phyloP scores from a whole-genome alignment of 495 filamentous ascomycete species.

The Penicillium canariense region DNA sequence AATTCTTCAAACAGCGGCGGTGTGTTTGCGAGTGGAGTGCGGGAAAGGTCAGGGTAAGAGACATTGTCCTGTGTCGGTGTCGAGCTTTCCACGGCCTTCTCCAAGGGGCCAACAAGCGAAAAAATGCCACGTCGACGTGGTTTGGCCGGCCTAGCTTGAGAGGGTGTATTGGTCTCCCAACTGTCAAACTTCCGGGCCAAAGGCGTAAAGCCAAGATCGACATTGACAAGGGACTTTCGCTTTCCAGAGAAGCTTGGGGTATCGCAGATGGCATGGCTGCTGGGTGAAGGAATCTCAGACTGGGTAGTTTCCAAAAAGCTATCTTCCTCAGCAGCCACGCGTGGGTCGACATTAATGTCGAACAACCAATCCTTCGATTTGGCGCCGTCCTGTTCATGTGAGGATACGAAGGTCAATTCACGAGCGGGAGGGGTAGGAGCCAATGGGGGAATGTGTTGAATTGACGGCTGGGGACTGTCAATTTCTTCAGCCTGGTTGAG shows the following conservation, averaged over 20 bases:
- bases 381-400: constrained; percentile 21
- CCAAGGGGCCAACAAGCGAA: constrained; percentile 40
- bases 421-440: constrained; percentile 17
- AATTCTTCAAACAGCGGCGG: constrained; percentile 18
- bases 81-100: constrained; percentile 6
- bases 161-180: constrained; percentile 56
- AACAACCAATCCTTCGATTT: constrained; percentile 5
- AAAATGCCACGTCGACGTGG: constrained; percentile 42
- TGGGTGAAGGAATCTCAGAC: constrained; percentile 22
- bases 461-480: constrained; percentile 5
- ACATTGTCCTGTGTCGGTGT: constrained; percentile 15
- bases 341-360: constrained; percentile 8
- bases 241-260: constrained; percentile 19
- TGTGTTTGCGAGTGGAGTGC: constrained; percentile 18
- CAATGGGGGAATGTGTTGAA: constrained; percentile 14
- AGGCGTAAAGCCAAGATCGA: constrained; percentile 56
- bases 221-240: constrained; percentile 26
- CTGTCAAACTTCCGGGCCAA: constrained; percentile 56
- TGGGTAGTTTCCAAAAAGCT: constrained; percentile 14
- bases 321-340: constrained; percentile 11
- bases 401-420: constrained; percentile 15
- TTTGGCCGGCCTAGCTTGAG: constrained; percentile 39
- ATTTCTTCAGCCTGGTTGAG: constrained; percentile 13
- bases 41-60: constrained; percentile 29
- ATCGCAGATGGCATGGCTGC: constrained; percentile 21